phyloP scores from a whole-genome alignment of 2,329 filamentous ascomycete species.

The Paracoccidioides lutzii region DNA sequence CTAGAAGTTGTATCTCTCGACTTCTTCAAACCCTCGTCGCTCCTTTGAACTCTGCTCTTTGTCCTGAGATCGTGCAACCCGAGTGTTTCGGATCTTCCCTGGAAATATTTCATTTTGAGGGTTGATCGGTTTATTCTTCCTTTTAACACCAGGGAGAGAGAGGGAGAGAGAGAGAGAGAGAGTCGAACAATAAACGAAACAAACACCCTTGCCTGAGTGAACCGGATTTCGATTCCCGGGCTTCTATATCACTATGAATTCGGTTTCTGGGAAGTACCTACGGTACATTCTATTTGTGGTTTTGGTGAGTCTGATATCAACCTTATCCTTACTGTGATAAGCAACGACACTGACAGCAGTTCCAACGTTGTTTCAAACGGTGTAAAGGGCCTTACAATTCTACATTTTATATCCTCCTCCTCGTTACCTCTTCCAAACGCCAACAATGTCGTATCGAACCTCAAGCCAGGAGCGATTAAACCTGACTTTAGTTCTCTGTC shows the following conservation, averaged over 20 bases:
- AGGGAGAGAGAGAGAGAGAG: background rate
- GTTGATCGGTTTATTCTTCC: background rate
- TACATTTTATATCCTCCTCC: constrained; percentile 66
- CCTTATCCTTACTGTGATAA: background rate
- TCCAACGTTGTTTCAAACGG: background rate
- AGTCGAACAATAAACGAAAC: background rate
- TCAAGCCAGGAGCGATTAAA: background rate
- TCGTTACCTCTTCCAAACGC: constrained; percentile 23
- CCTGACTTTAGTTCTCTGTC: background rate
- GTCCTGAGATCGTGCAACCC: too few relatives aligned
- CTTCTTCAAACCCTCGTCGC: too few relatives aligned
- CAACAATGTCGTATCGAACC: constrained; percentile 8
- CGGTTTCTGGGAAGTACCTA: constrained; percentile 25
- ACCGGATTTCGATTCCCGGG: background rate
- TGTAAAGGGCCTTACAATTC: constrained; percentile 46
- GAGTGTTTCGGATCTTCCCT: too few relatives aligned
- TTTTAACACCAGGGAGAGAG: background rate
- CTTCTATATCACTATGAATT: background rate
- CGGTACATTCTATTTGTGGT: constrained; percentile 65
- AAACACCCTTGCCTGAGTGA: background rate
- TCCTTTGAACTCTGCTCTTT: too few relatives aligned
- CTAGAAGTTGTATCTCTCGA: too few relatives aligned
- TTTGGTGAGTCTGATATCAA: constrained; percentile 47
- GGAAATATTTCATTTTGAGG: too few relatives aligned
- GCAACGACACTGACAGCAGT: constrained; percentile 10